Evolutionary conservation across 148 eudicot species (phyloP), one percentile per base, ranked within the genome.

Genomic region (Limonium bicolor): DNA sequence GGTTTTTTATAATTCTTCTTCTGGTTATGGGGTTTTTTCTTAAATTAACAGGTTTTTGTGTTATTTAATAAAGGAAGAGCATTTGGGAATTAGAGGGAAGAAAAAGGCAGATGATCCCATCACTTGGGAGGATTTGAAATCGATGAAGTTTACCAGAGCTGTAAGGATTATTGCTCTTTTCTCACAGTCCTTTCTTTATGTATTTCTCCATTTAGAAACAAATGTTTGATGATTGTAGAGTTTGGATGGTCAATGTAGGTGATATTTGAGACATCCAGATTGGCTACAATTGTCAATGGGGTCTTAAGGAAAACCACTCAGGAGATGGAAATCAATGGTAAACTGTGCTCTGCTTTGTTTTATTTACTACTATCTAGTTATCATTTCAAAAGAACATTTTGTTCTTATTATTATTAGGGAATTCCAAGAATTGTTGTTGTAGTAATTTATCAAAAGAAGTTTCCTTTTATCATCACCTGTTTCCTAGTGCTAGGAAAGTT

Each of bases 211-310:
- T 32, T 10, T 1, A 4, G 19, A 15, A 14, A 29, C 20, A 41
- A 19, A 30, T 2, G 20, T 14, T 56, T 22, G 12, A 63, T 32
- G 11, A 10, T 32, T 32, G 36, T 10, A 0, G 14, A 13, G 27
- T 8, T 20, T 43, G 7, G 15, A 15, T n/a, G n/a, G n/a, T 22
- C 41, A 5, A 27, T 60, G 66, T 80, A 87, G 97, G 97, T 90
- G 38, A 90, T 90, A 37, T 73, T 75, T 57, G 99, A 90, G 76
- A 84, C 95, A 18, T 80, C 95, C 34, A 85, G 99, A 60, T 64
- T 90, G 53, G 99, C 99, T 32, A 90, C 95, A 42, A 76, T 90
- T 64, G 99, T 90, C 13, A 90, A 90, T 66, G 99, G 99, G 28
- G 95, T 90, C 3, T 52, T 90, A 54, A 85, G 99, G 65, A 90